These are phyloP conservation scores for Rhynchospora tenuis DNA, from an alignment of 176 grass and related monocot genomes.

Conservation along the genomic window DNA sequence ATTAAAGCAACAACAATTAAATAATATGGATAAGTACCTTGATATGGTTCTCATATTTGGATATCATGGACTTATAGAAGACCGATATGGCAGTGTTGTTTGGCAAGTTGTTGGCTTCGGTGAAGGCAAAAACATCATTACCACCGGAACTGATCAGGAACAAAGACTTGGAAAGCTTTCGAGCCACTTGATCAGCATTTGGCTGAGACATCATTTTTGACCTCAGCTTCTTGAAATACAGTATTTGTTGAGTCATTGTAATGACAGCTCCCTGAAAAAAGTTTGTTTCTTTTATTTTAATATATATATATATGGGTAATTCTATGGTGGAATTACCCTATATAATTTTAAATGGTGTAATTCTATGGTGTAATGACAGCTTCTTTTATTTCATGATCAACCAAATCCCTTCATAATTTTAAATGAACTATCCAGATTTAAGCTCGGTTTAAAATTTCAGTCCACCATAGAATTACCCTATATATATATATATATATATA, in stretches of 20 bases:
- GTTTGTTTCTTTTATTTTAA: neutral
- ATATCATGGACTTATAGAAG: slow-evolving; percentile 39
- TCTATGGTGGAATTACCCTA: no score
- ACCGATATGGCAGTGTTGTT: slow-evolving; percentile 26
- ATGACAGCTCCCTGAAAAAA: slow-evolving; percentile 48
- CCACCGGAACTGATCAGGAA: slow-evolving; percentile 54
- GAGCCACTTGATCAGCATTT: neutral
- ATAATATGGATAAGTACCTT: slow-evolving; percentile 17
- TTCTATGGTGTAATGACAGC: no score
- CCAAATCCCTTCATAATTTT: neutral
- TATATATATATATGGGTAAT: neutral
- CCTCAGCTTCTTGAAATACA: slow-evolving; percentile 47
- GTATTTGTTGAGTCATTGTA: slow-evolving; percentile 57
- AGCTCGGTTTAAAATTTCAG: no score
- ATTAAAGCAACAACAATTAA: neutral
- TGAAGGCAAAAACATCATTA: slow-evolving; percentile 54
- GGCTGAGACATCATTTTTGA: slow-evolving; percentile 26
- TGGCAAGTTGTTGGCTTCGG: slow-evolving; percentile 25
- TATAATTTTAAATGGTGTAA: no score
- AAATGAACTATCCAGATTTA: no score
- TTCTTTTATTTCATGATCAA: no score
- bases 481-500: no score
- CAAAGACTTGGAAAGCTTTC: slow-evolving; percentile 50
- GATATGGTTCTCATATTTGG: slow-evolving; percentile 52
- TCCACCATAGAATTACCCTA: no score